Base-by-base conservation (phyloP, 495 filamentous ascomycete genomes). In the Penicillium lividum region DNA sequence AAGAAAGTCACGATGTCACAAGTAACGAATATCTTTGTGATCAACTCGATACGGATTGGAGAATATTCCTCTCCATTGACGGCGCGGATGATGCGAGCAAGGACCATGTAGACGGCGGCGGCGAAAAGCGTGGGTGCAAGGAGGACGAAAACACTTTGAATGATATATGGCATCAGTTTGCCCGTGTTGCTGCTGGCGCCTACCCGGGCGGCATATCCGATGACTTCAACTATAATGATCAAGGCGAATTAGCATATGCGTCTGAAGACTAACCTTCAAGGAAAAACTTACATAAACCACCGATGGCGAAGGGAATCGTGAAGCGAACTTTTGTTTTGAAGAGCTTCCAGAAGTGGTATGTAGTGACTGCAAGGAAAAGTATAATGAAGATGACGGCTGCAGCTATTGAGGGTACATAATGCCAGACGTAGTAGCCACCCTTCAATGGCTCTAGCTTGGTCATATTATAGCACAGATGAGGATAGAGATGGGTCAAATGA, bases 41-140 rank as follows among this genome's bases (percentile, higher is more conserved):
- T 16, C 34, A 50, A 53, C 0, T 44, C 40, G 10, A 58, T 31
- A 4, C 52, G 49, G 22, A 57, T 54, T 4, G 31, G 30, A 13
- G 61, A 65, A 22, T 31, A 51, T 13, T 55, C 1, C 30, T 80
- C 78, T 13, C 67, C 80, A 6, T 75, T 60, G 2, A 77, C 68
- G 28, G 68, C 56, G 10, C 62, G 64, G 30, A 82, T 77, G 22
- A 82, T 36, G 5, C 79, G 72, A 0, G 72, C 80, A 15, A 83
- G 76, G 29, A 75, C 65, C 77, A 82, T 83, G 65, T 82, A 83
- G 15, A 82, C 72, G 0, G 80, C 77, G 4, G 80, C 80, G 2
- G 80, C 77, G 50, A 74, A 75, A 8, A 80, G 62, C 3, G 73
- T 75, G 9, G 56, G 58, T 1, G 63, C 64, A 42, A 74, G 59